phyloP scores from a whole-genome alignment of 805 yeast genomes.

The Saccharomycopsis lassenensis region DNA sequence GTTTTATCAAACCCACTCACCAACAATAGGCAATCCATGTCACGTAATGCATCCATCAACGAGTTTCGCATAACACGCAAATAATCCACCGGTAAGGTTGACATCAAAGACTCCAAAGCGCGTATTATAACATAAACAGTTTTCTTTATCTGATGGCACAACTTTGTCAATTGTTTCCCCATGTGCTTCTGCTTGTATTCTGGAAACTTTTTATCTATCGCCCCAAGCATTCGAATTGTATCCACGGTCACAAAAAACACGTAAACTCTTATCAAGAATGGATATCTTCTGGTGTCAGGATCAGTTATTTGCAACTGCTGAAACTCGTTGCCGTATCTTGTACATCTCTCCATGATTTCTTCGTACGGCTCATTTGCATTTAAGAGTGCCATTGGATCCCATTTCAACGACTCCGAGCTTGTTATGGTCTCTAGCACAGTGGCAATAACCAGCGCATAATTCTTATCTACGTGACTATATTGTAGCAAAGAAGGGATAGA shows the following conservation, averaged over 20 bases:
- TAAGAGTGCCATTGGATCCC: constrained; percentile 12
- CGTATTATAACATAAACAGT: constrained; percentile 6
- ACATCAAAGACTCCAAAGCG: constrained; percentile 14
- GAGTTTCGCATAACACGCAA: constrained; percentile 13
- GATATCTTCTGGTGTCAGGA: constrained; percentile 13
- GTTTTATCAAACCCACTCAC: constrained; percentile 7
- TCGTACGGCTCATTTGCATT: constrained; percentile 8
- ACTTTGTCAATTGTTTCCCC: background rate
- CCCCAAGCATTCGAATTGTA: constrained; percentile 4
- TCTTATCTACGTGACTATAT: constrained; percentile 8
- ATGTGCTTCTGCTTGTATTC: constrained; percentile 1
- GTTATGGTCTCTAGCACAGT: constrained; percentile 3
- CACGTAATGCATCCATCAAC: constrained; percentile 16
- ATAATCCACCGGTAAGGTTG: constrained; percentile 14
- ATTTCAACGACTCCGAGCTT: constrained; percentile 5
- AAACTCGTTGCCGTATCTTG: constrained; percentile 5
- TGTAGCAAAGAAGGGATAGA: constrained; percentile 4
- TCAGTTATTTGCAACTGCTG: constrained; percentile 3
- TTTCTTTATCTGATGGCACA: constrained; percentile 11
- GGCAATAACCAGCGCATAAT: constrained; percentile 8
- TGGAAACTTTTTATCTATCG: constrained; percentile 6
- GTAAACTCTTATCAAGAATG: constrained; percentile 10
- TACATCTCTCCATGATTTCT: constrained; percentile 5
- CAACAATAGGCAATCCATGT: constrained; percentile 14
- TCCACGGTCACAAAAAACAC: constrained; percentile 13